Base-by-base conservation (phyloP, 139 green algal species). In the Chlorella sp. region DNA sequence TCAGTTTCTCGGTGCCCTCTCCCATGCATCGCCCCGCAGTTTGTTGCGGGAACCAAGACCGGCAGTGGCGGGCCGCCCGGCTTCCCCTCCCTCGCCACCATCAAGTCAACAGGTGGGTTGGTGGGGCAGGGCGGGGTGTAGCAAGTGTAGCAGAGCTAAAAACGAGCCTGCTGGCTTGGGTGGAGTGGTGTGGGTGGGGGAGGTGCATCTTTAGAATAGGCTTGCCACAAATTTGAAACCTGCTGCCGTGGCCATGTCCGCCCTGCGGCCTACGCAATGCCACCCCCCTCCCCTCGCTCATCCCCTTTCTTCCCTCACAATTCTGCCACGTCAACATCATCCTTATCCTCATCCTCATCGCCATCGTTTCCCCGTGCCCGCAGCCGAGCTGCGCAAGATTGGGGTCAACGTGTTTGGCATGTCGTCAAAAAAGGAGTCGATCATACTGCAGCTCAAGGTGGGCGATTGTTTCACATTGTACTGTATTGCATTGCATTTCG, bases 371-470 rank as follows among this genome's bases (percentile, higher is more conserved):
- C 26, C 26, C 69, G 60, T 36, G 16, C 16, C 75, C 53, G 75
- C 75, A 26, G 90, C 90, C 24, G 86, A 94, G 53, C 85, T 98
- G 81, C 90, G 92, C 76, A 86, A 87, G 16, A 95, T 90, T 0
- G 95, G 95, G 28, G 95, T 98, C 24, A 96, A 97, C 87, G 96
- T 98, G 39, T 95, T 99, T 92, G 96, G 96, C 83, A 95, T 93
- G 53, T 86, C 96, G 81, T 95, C 88, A 89, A 95, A 94, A 77
- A 98, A 97, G 93, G 96, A 98, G 79, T 96, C 91, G 39, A 83
- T 98, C 39, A 91, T 99, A 34, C 89, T 98, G 40, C 85, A 83
- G 37, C 86, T 98, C 37, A 92, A 95, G 92, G 75, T 92, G 85
- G 42, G 91, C 48, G 14, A 78, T 26, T 68, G 60, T 68, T n/a